Evolutionary conservation across 805 yeast genomes (phyloP).

Genomic region (Barnettozyma sucrosica): DNA sequence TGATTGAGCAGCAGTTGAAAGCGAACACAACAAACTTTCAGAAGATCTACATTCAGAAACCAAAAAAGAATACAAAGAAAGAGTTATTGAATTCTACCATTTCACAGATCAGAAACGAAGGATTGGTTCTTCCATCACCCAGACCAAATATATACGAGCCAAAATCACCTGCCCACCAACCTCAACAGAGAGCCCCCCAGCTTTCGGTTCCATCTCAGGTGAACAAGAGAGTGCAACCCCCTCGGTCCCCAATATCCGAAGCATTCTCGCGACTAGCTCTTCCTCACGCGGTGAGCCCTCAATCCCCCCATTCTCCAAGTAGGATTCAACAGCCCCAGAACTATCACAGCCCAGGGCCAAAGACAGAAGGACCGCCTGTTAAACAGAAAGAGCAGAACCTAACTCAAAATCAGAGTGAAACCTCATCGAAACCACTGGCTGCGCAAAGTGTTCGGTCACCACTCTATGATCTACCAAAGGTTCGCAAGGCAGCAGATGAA

Average conservation of each 20-base stretch:
- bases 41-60: conserved; percentile 19
- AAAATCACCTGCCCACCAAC: conserved; percentile 5
- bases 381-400: no score
- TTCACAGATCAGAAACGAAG: conserved; percentile 22
- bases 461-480: conserved; percentile 1
- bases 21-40: conserved; percentile 14
- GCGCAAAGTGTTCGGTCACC: not conserved
- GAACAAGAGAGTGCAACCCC: not conserved
- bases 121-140: conserved; percentile 3
- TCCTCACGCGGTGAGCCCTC: not conserved
- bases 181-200: not conserved
- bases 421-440: not conserved
- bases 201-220: not conserved
- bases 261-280: not conserved
- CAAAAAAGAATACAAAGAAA: conserved; percentile 21
- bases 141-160: conserved; percentile 1
- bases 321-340: not conserved
- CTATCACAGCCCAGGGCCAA: no score
- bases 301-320: not conserved
- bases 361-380: not conserved
- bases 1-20: conserved; percentile 25
- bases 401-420: not conserved
- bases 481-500: not conserved
- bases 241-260: not conserved
- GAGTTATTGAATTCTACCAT: conserved; percentile 22